phyloP scores from a whole-genome alignment of 75 land plant genomes.

The Selaginella moellendorffii region DNA sequence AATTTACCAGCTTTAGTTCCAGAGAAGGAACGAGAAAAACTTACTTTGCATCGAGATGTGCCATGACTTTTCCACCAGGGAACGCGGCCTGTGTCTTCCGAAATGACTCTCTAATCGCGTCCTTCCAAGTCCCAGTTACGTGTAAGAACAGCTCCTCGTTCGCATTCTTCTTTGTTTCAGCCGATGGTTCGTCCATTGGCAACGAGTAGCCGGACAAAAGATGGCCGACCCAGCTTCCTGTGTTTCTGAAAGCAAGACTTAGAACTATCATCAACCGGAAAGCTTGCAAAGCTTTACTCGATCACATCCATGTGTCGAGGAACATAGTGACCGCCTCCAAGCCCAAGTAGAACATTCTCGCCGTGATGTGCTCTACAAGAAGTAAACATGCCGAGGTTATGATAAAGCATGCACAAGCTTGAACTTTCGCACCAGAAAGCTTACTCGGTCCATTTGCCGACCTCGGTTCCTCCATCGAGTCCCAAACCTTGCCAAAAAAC shows the following conservation, averaged over 20 bases:
- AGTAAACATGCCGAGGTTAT: not conserved
- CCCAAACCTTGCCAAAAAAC: conserved; percentile 69
- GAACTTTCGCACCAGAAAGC: conserved; percentile 3
- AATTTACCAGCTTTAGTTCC: not conserved
- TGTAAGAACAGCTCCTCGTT: conserved; percentile 9
- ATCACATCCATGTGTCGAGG: conserved; percentile 77
- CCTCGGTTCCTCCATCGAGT: conserved; percentile 37
- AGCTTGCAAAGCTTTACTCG: conserved; percentile 28
- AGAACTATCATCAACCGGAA: too few species aligned
- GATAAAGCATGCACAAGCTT: too few species aligned
- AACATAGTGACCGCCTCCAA: conserved; percentile 86
- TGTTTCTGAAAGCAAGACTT: conserved; percentile 30
- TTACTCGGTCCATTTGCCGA: conserved; percentile 57
- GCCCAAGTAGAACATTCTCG: conserved; percentile 54
- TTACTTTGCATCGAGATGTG: conserved; percentile 75
- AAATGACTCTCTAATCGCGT: conserved; percentile 52
- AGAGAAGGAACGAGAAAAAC: conserved; percentile 9
- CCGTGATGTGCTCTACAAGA: conserved; percentile 3
- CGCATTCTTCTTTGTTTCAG: conserved; percentile 14
- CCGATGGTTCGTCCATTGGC: conserved; percentile 64
- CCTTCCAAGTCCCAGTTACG: conserved; percentile 63
- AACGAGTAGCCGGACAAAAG: conserved; percentile 79
- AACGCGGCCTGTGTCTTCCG: conserved; percentile 48
- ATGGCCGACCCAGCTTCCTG: conserved; percentile 80
- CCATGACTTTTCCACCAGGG: conserved; percentile 69